Evolutionary conservation across 495 filamentous ascomycete species (phyloP).

Genomic region (Ascodesmis nigricans): DNA sequence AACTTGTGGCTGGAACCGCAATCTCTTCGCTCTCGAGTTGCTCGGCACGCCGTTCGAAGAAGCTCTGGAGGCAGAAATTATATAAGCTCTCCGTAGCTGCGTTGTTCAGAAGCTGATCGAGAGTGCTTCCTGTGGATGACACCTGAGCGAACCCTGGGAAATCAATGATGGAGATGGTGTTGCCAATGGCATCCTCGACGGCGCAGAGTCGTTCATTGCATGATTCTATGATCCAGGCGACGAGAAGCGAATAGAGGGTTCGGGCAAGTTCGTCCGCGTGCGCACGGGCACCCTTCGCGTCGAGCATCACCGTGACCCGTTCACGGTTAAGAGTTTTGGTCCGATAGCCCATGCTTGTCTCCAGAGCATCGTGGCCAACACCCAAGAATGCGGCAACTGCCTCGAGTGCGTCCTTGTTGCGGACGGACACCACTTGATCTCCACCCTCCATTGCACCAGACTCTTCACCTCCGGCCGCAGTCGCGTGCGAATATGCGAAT

Average conservation of each 20-base stretch:
- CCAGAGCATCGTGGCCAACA: conserved; percentile 53
- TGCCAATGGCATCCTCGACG: conserved; percentile 64
- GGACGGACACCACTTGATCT: conserved; percentile 61
- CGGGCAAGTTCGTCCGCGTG: conserved; percentile 88
- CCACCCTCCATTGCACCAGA: conserved; percentile 91
- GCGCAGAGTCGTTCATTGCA: conserved; percentile 84
- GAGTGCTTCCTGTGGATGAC: conserved; percentile 53
- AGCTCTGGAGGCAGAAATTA: conserved; percentile 80
- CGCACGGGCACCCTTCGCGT: conserved; percentile 66
- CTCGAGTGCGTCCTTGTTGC: conserved; percentile 73
- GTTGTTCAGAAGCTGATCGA: conserved; percentile 90
- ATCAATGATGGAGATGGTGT: conserved; percentile 86
- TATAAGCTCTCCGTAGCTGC: conserved; percentile 78
- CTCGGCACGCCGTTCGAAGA: conserved; percentile 84
- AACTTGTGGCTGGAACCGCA: conserved; percentile 67
- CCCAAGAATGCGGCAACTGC: conserved; percentile 85
- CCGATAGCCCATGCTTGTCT: conserved; percentile 77
- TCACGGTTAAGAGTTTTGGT: conserved; percentile 87
- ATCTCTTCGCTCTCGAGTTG: conserved; percentile 85
- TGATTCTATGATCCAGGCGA: conserved; percentile 76
- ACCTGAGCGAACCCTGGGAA: conserved; percentile 86
- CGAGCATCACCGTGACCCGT: conserved; percentile 90
- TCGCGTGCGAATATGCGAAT: conserved; percentile 59
- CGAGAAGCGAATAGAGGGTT: conserved; percentile 85
- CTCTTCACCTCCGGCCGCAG: conserved; percentile 58